Base-by-base conservation (phyloP, 2,329 filamentous ascomycete species). In the Scedosporium aurantiacum region DNA sequence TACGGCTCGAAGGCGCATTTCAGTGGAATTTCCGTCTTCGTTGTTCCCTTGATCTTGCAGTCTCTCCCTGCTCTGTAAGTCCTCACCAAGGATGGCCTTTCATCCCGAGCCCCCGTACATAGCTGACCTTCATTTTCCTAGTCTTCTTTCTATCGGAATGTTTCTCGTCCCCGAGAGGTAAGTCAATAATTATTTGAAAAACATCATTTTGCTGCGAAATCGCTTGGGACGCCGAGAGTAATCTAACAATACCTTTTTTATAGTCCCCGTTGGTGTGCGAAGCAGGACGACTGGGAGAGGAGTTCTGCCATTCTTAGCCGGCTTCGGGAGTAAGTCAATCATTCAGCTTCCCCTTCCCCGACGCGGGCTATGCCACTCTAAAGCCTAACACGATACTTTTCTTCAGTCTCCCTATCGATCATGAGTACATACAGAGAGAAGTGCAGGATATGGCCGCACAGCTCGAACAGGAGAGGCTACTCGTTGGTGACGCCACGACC, bases 251-350 rank as follows among this genome's bases (percentile, higher is more conserved):
- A 41, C 21, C 16, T 40, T 10, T 18, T 12, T 4, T 76, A 79
- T 63, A 87, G 83, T 5, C 86, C 86, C 14, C 80, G 87, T 65
- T 89, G 83, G 81, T 79, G 87, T 25, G 87, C 86, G 25, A 82
- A 84, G 65, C 79, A 83, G 66, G 85, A 88, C 66, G 79, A 85
- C 64, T 88, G 85, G 85, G 86, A 89, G 63, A 76, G 81, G 47
- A 83, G 86, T 1, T 80, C 78, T 2, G 63, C 63, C 0, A 79
- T 84, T 18, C 77, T 90, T 5, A 76, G 80, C 21, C 75, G 71
- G 43, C 76, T 90, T 47, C 68, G 74, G 62, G 67, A 69, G 73
- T 75, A 64, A 65, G 68, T 61, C 16, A 25, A 32, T 23, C 32
- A 56, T 56, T 2, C 5, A 6, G 14, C 23, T 6, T 28, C 8